Percentiles rank a stretch among this genome's conserved stretches.
Conservation (phyloP, 2,329 filamentous ascomycete species). For the Fusarium dimerum region DNA sequence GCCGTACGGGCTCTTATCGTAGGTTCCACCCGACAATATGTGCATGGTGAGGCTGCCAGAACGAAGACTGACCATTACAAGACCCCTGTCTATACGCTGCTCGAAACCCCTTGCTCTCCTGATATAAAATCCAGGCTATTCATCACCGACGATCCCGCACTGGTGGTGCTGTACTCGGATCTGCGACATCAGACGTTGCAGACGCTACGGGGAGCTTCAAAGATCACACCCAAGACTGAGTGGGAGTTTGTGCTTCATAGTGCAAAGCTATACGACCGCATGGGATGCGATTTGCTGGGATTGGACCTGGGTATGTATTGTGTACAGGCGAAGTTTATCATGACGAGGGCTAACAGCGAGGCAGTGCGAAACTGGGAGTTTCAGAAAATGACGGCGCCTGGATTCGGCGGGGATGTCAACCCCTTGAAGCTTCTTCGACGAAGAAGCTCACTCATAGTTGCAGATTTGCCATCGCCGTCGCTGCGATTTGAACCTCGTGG, state of each 20-base stretch:
- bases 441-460: conserved; percentile 77
- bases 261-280: conserved; percentile 79
- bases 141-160: conserved; percentile 85
- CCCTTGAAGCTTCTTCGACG: conserved; percentile 69
- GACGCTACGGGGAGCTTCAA: conserved; percentile 81
- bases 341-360: conserved; percentile 14
- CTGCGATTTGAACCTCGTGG: conserved; percentile 44
- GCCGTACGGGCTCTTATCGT: conserved; percentile 82
- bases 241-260: conserved; percentile 90
- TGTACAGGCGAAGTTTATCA: not conserved
- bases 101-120: conserved; percentile 68
- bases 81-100: conserved; percentile 75
- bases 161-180: conserved; percentile 85
- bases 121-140: conserved; percentile 77
- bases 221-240: conserved; percentile 75
- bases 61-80: conserved; percentile 34
- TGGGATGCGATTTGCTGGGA: conserved; percentile 91
- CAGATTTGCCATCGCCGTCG: conserved; percentile 61
- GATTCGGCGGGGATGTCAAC: conserved; percentile 54
- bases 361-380: conserved; percentile 81
- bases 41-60: not conserved
- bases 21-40: conserved; percentile 36
- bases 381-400: conserved; percentile 47
- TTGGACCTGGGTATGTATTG: conserved; percentile 70
- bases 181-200: conserved; percentile 80